phyloP scores from a whole-genome alignment of 2,329 filamentous ascomycete genomes.

The Anthostomella pinea region DNA sequence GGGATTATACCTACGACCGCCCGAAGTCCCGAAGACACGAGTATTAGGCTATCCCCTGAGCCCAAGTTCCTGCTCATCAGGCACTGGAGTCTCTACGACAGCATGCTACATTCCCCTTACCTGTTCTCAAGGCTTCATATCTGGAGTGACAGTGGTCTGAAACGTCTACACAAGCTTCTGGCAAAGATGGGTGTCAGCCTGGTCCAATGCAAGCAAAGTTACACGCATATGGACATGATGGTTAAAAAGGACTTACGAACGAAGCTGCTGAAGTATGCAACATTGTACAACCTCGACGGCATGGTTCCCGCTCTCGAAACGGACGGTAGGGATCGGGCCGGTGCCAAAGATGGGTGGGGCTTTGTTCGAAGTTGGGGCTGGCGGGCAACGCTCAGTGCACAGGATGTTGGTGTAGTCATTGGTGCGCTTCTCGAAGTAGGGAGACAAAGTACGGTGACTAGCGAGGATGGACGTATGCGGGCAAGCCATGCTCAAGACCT shows the following conservation, averaged over 20 bases:
- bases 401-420: slow-evolving; percentile 90
- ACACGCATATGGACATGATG: slow-evolving; percentile 98
- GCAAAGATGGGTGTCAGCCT: slow-evolving; percentile 98
- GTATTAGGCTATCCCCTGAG: slow-evolving; percentile 89
- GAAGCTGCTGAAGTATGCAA: slow-evolving; percentile 86
- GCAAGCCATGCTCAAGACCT: slow-evolving; percentile 34
- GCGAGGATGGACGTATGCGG: slow-evolving; percentile 33
- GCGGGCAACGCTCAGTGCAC: slow-evolving; percentile 89
- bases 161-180: slow-evolving; percentile 86
- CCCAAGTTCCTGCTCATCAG: slow-evolving; percentile 88
- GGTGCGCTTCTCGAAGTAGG: slow-evolving; percentile 93
- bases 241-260: slow-evolving; percentile 83
- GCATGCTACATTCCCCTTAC: slow-evolving; percentile 96
- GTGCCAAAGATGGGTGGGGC: slow-evolving; percentile 88
- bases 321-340: slow-evolving; percentile 65
- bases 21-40: slow-evolving; percentile 82
- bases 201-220: slow-evolving; percentile 90
- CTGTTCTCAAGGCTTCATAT: slow-evolving; percentile 88
- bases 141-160: slow-evolving; percentile 87
- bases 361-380: slow-evolving; percentile 98
- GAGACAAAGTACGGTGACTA: slow-evolving; percentile 44
- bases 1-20: slow-evolving; percentile 90
- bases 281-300: slow-evolving; percentile 89
- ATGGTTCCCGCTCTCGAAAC: slow-evolving; percentile 79
- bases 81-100: slow-evolving; percentile 97